Evolutionary conservation across 73 alveolate genomes (phyloP).

Genomic region (Paramecium sonneborni): DNA sequence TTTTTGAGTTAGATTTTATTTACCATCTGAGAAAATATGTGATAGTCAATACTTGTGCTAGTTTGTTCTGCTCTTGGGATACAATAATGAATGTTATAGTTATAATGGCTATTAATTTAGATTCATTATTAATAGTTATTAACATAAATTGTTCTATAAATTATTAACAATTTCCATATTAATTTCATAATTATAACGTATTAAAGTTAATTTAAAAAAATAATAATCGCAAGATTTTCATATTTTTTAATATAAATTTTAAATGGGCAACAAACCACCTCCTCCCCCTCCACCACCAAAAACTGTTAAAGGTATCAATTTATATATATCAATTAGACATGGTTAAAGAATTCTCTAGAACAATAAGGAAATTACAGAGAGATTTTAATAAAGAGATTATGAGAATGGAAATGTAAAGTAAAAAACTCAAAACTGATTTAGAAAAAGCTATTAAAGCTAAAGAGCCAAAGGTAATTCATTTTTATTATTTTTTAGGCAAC

Average conservation of each 20-base stretch:
- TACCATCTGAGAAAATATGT: too few relatives aligned
- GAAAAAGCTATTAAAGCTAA: slow-evolving; percentile 54
- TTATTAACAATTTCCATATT: not conserved
- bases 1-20: too few relatives aligned
- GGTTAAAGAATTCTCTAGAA: slow-evolving; percentile 66
- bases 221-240: not conserved
- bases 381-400: slow-evolving; percentile 61
- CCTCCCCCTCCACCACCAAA: slow-evolving; percentile 68
- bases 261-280: slow-evolving; percentile 70
- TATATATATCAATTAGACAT: slow-evolving; percentile 31
- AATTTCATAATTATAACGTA: not conserved
- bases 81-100: not conserved
- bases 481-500: slow-evolving; percentile 1
- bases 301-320: slow-evolving; percentile 57
- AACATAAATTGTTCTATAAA: not conserved
- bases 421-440: slow-evolving; percentile 43
- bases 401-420: slow-evolving; percentile 62
- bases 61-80: not conserved
- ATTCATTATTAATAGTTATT: not conserved
- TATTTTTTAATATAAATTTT: not conserved
- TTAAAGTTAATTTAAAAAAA: not conserved
- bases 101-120: not conserved
- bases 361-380: slow-evolving; percentile 58
- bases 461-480: slow-evolving; percentile 55
- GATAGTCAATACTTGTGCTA: too few relatives aligned